A percentile compares a stretch with the other conserved stretches of the same genome.
Conservation (phyloP, 371 early-diverging fungal species). For the Syncephalastrum racemosum region DNA sequence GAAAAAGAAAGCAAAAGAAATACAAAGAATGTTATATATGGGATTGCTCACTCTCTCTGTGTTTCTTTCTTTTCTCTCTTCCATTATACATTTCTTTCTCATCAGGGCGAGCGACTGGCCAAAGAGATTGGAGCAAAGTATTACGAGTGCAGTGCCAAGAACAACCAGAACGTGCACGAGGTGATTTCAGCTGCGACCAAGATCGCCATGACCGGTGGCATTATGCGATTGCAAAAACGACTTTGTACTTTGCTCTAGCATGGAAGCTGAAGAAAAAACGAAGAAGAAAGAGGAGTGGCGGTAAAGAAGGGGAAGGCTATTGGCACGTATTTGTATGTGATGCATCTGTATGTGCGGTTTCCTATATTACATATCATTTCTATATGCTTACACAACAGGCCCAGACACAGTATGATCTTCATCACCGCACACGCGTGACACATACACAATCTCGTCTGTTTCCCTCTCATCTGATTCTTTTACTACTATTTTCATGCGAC, state of each 20-base stretch:
- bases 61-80: neutral
- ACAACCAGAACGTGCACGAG: constrained; percentile 42
- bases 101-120: constrained; percentile 45
- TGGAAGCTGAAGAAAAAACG: neutral
- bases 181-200: constrained; percentile 51
- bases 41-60: no score
- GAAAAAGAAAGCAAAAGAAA: neutral
- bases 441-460: no score
- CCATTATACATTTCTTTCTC: constrained; percentile 4
- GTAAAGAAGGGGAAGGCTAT: no score
- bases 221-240: constrained; percentile 40
- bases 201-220: constrained; percentile 41
- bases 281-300: no score
- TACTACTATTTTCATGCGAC: no score
- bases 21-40: neutral
- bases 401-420: no score
- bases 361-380: no score
- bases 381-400: no score
- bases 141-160: constrained; percentile 53
- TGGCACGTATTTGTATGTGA: no score
- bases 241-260: constrained; percentile 33
- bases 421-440: no score
- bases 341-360: no score
- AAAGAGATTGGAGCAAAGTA: constrained; percentile 52
- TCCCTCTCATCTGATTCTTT: no score